phyloP scores from a whole-genome alignment of 176 grass and related monocot species.

The Aegilops tauschii region DNA sequence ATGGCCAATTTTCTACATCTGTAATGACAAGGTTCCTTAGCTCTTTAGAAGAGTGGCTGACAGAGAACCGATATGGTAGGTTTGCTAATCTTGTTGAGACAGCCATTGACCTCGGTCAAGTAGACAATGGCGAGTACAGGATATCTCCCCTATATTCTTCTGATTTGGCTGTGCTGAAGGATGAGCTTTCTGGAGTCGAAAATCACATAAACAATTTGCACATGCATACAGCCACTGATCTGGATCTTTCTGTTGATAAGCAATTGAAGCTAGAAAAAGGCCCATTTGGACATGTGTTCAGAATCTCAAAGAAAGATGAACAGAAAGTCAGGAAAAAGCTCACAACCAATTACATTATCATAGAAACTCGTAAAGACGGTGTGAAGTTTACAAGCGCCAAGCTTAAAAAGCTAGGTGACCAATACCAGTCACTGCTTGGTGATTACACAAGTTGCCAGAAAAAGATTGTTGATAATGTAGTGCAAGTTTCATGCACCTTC shows the following conservation, averaged over 20 bases:
- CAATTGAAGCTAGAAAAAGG: constrained; percentile 87
- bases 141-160: constrained; percentile 76
- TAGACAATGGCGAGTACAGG: constrained; percentile 90
- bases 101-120: constrained; percentile 75
- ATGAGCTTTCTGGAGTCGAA: constrained; percentile 68
- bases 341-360: constrained; percentile 69
- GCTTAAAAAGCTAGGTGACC: constrained; percentile 88
- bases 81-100: constrained; percentile 72
- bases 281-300: constrained; percentile 89
- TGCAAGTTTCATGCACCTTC: constrained; percentile 66
- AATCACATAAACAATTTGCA: constrained; percentile 76
- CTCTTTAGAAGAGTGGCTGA: constrained; percentile 62
- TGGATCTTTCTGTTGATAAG: constrained; percentile 90
- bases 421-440: constrained; percentile 71
- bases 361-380: constrained; percentile 98
- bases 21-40: constrained; percentile 63
- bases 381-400: constrained; percentile 91
- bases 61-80: constrained; percentile 54
- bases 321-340: constrained; percentile 96
- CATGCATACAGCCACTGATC: constrained; percentile 62
- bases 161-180: constrained; percentile 66
- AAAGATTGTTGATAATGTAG: constrained; percentile 63
- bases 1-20: constrained; percentile 75
- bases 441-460: constrained; percentile 84
- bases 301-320: constrained; percentile 99